Conservation (phyloP, 345 rosid genomes). For the Brassica carinata region DNA sequence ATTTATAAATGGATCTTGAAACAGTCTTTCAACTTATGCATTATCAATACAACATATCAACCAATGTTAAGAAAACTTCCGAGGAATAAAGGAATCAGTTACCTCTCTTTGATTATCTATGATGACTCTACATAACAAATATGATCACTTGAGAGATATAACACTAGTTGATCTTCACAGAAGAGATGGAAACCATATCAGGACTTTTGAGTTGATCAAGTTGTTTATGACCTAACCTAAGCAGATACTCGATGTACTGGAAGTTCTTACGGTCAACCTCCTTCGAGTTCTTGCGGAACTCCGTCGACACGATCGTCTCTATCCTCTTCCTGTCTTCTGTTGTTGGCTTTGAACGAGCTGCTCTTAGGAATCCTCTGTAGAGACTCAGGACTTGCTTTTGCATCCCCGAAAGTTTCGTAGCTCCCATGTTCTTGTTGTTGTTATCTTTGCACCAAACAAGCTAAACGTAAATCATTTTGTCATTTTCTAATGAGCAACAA, state of each 20-base stretch:
- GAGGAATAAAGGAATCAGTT: conserved; percentile 7
- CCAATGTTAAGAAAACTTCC: not conserved
- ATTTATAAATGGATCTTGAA: not conserved
- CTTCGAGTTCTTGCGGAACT: conserved; percentile 63
- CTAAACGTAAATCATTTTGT: not conserved
- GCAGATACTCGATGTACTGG: conserved; percentile 73
- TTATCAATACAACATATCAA: not conserved
- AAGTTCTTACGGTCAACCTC: conserved; percentile 82
- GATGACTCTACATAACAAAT: conserved; percentile 10
- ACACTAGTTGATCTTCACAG: conserved; percentile 39
- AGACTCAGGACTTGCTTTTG: conserved; percentile 85
- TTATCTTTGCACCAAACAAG: conserved; percentile 2
- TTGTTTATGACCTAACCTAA: conserved; percentile 77
- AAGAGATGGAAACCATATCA: conserved; percentile 52
- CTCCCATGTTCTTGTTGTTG: conserved; percentile 14
- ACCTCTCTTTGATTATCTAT: conserved; percentile 7
- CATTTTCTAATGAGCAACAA: no score
- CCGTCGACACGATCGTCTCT: conserved; percentile 62
- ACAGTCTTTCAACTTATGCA: not conserved
- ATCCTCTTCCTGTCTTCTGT: conserved; percentile 57
- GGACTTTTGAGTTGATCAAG: conserved; percentile 78
- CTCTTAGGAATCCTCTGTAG: conserved; percentile 83
- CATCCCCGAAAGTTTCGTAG: conserved; percentile 70
- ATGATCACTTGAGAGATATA: not conserved
- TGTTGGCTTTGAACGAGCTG: conserved; percentile 61